Evolutionary conservation across 768 basidiomycete species (phyloP).

Genomic region (Termitomyces heimii): DNA sequence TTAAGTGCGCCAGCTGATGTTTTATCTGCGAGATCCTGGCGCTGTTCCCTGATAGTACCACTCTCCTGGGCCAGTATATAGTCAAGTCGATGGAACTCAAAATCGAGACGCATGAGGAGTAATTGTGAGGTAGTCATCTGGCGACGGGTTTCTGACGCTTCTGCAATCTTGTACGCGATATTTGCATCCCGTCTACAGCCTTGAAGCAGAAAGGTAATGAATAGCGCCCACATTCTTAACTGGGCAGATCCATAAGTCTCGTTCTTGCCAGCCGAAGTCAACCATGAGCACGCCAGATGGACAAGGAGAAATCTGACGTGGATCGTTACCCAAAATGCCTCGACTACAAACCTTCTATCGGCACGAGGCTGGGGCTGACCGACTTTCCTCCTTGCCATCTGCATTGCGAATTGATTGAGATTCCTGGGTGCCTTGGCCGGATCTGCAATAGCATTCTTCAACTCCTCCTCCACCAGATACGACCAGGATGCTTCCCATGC

Average conservation of each 20-base stretch:
- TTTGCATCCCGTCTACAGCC: constrained; percentile 41
- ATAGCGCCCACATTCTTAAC: constrained; percentile 39
- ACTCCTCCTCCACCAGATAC: constrained; percentile 42
- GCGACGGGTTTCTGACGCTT: constrained; percentile 43
- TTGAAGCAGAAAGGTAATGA: constrained; percentile 36
- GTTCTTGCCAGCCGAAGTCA: constrained; percentile 22
- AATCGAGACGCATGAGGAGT: constrained; percentile 34
- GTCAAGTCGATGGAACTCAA: constrained; percentile 49
- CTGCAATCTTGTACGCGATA: constrained; percentile 40
- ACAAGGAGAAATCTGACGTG: constrained; percentile 46
- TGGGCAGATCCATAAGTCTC: constrained; percentile 21
- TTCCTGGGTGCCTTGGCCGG: constrained; percentile 29
- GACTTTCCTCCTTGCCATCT: constrained; percentile 42
- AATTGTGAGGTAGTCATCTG: constrained; percentile 42
- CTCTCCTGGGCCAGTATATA: constrained; percentile 26
- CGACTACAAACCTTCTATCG: constrained; percentile 53
- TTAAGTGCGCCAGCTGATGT: constrained; percentile 6
- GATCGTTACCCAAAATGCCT: constrained; percentile 52
- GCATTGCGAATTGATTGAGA: constrained; percentile 45
- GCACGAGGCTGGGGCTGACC: constrained; percentile 55
- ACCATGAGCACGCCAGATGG: constrained; percentile 36
- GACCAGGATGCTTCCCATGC: constrained; percentile 62
- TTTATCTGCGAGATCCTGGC: constrained; percentile 18
- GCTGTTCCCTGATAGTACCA: constrained; percentile 17
- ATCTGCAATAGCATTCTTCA: constrained; percentile 25